Percentiles rank a stretch among this genome's conserved stretches.
Conservation (phyloP, 768 basidiomycete species). For the Psilocybe cubensis region DNA sequence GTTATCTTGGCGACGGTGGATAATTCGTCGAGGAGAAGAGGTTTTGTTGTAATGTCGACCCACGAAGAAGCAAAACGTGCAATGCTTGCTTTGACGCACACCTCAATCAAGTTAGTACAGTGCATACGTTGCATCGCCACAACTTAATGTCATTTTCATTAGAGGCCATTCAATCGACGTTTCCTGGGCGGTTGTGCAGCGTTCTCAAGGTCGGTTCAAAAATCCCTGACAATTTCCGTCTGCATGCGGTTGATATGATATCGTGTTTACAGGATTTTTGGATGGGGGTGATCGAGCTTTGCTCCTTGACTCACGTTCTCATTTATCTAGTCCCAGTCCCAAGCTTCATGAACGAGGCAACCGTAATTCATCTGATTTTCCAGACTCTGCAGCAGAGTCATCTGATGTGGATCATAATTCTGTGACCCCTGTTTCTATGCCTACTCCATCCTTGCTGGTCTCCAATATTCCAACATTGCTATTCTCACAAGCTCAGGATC, state of each 20-base stretch:
- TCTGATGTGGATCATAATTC: slow-evolving; percentile 32
- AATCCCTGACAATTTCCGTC: neutral
- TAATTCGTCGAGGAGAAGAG: slow-evolving; percentile 80
- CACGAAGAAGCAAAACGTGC: slow-evolving; percentile 74
- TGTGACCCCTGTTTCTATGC: slow-evolving; percentile 35
- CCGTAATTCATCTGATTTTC: slow-evolving; percentile 33
- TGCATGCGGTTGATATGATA: slow-evolving; percentile 1
- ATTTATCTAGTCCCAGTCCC: slow-evolving; percentile 29
- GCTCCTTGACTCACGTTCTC: slow-evolving; percentile 54
- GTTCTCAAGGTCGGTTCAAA: slow-evolving; percentile 65
- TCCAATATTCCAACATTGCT: slow-evolving; percentile 67
- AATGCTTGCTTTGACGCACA: slow-evolving; percentile 68
- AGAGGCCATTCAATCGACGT: slow-evolving; percentile 81
- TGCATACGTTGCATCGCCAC: neutral
- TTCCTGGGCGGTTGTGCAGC: slow-evolving; percentile 88
- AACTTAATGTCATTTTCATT: slow-evolving; percentile 5
- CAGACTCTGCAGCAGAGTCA: slow-evolving; percentile 27
- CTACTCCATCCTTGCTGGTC: slow-evolving; percentile 61
- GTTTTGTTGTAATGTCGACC: slow-evolving; percentile 80
- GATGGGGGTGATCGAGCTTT: slow-evolving; percentile 81
- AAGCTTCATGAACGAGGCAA: slow-evolving; percentile 25
- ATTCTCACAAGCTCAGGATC: slow-evolving; percentile 67
- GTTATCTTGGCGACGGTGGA: slow-evolving; percentile 86
- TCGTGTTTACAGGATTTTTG: slow-evolving; percentile 59
- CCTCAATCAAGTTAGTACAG: slow-evolving; percentile 64